Conservation (phyloP, 2,329 filamentous ascomycete genomes). For the Coniochaeta sp. region DNA sequence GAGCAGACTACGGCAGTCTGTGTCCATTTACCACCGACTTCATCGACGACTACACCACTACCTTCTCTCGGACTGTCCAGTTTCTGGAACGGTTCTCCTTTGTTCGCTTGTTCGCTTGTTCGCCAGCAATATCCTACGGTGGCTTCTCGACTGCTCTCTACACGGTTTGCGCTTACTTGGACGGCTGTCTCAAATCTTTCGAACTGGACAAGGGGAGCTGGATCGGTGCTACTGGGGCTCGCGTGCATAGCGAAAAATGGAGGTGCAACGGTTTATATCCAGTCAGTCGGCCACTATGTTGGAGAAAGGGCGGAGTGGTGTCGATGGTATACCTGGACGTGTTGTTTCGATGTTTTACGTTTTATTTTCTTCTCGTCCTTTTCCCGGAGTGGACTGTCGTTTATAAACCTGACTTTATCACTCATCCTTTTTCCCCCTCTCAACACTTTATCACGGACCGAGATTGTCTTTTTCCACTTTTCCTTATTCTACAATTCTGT, state of each 20-base stretch:
- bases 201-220: constrained; percentile 6
- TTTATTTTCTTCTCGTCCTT: constrained; percentile 15
- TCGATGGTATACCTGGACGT: no score
- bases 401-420: constrained; percentile 7
- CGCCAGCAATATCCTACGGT: not conserved
- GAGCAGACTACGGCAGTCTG: not conserved
- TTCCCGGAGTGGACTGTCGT: constrained; percentile 12
- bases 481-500: constrained; percentile 11
- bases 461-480: constrained; percentile 9
- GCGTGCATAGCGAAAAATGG: constrained; percentile 17
- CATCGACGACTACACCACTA: not conserved
- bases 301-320: no score
- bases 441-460: not conserved
- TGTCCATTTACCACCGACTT: not conserved
- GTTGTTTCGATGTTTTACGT: constrained; percentile 20
- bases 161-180: not conserved
- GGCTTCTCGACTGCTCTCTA: not conserved
- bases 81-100: not conserved
- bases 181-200: not conserved
- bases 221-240: constrained; percentile 7
- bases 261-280: constrained; percentile 13
- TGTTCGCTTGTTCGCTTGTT: no score
- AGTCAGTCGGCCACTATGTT: constrained; percentile 20
- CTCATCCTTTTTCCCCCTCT: constrained; percentile 13
- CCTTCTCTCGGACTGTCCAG: no score